Percentiles rank a stretch among this genome's conserved stretches.
Evolutionary conservation across 208 protist genomes (phyloP).

Genomic region (Trichomonas tenax): DNA sequence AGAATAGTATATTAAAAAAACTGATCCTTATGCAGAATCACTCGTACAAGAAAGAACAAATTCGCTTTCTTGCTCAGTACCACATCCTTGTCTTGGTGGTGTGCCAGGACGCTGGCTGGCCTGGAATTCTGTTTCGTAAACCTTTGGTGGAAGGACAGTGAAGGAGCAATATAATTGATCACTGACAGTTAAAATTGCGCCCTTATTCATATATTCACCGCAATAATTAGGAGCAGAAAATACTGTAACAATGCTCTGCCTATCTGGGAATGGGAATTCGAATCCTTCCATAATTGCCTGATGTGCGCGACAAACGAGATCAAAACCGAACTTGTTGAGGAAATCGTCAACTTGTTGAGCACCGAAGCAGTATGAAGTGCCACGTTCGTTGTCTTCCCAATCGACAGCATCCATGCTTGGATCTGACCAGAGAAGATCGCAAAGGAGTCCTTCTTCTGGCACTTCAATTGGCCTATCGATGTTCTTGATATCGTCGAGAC

Average conservation of each 20-base stretch:
- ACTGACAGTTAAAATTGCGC: conserved; percentile 69
- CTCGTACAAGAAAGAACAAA: not conserved
- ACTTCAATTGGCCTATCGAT: not conserved
- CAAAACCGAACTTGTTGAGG: conserved; percentile 90
- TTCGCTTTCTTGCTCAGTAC: not conserved
- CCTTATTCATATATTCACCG: conserved; percentile 95
- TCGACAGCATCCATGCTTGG: conserved; percentile 61
- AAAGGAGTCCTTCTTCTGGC: conserved; percentile 68
- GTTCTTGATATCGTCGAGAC: not conserved
- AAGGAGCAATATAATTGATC: conserved; percentile 51
- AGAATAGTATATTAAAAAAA: too few relatives aligned
- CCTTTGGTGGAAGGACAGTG: conserved; percentile 8
- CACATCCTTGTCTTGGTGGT: not conserved
- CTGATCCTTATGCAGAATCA: too few relatives aligned
- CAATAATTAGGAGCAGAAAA: conserved; percentile 99
- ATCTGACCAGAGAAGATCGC: conserved; percentile 97
- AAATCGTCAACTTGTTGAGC: conserved; percentile 89
- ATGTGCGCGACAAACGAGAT: conserved; percentile 94
- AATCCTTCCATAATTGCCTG: conserved; percentile 67
- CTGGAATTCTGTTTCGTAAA: not conserved
- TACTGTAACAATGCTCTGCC: conserved; percentile 92
- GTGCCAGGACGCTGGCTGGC: not conserved
- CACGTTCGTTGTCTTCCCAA: conserved; percentile 89
- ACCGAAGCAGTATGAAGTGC: conserved; percentile 94
- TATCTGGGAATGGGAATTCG: conserved; percentile 86